phyloP scores from a whole-genome alignment of 495 filamentous ascomycete species.

The Pyronema omphalodes region DNA sequence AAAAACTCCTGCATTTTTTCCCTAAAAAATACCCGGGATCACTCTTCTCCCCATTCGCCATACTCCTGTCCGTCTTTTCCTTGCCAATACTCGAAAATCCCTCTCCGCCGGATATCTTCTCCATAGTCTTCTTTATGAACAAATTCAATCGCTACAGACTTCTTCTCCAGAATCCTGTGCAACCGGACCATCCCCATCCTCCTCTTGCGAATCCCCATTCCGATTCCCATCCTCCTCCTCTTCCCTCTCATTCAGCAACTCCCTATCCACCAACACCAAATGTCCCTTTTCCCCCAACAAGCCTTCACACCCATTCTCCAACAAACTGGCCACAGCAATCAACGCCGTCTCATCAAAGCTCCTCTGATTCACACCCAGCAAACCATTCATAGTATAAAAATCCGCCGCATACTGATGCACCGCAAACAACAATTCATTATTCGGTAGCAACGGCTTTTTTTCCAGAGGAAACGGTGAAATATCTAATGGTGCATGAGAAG shows the following conservation, averaged over 20 bases:
- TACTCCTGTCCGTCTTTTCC: too few species aligned
- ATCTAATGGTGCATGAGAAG: constrained; percentile 11
- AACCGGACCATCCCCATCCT: neutral
- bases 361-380: constrained; percentile 12
- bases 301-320: constrained; percentile 12
- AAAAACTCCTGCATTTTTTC: too few species aligned
- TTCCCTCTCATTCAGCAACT: neutral
- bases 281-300: constrained; percentile 14
- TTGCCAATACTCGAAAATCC: too few species aligned
- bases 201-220: neutral
- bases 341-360: constrained; percentile 19
- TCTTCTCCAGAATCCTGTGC: too few species aligned
- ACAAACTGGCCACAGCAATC: constrained; percentile 13
- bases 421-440: constrained; percentile 19
- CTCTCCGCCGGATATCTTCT: too few species aligned
- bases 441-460: constrained; percentile 4
- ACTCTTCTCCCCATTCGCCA: too few species aligned
- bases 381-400: constrained; percentile 19
- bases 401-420: constrained; percentile 19
- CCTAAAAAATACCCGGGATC: too few species aligned
- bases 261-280: constrained; percentile 11
- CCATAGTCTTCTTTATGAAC: too few species aligned
- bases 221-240: neutral
- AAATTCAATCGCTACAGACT: too few species aligned
- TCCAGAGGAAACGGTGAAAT: constrained; percentile 8